A percentile compares a stretch with the other conserved stretches of the same genome.
Evolutionary conservation across 75 land plant species (phyloP).

Genomic region (Gnetum montanum): DNA sequence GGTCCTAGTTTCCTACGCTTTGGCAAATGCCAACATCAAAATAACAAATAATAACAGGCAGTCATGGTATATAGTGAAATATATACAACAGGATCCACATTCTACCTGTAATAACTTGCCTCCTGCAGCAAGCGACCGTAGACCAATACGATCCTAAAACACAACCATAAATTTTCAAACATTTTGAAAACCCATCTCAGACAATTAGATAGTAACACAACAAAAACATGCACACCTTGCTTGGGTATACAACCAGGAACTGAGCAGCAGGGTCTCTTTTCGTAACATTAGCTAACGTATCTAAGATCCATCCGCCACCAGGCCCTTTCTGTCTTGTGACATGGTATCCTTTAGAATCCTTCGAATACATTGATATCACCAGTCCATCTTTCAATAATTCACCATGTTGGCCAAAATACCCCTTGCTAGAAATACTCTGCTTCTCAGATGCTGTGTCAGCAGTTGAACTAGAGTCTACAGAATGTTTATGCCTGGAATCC

Average conservation of each 20-base stretch:
- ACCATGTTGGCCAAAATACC: conserved; percentile 21
- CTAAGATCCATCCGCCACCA: conserved; percentile 94
- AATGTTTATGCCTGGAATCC: conserved; percentile 48
- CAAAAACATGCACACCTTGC: conserved; percentile 42
- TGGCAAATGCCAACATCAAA: too few relatives aligned
- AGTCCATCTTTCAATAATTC: conserved; percentile 76
- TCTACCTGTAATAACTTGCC: conserved; percentile 93
- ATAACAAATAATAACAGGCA: too few relatives aligned
- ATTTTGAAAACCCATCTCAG: neutral
- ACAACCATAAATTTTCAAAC: neutral
- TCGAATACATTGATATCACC: conserved; percentile 68
- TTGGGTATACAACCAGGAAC: conserved; percentile 73
- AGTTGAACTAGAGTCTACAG: conserved; percentile 15
- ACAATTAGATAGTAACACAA: neutral
- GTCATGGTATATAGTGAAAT: too few relatives aligned
- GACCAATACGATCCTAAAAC: conserved; percentile 82
- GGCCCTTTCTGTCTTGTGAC: conserved; percentile 80
- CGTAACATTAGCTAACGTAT: conserved; percentile 75
- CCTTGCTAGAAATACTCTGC: conserved; percentile 12
- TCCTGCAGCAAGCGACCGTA: conserved; percentile 94
- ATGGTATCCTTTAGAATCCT: conserved; percentile 61
- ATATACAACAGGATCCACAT: too few relatives aligned
- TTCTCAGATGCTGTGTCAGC: conserved; percentile 30
- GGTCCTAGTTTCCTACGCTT: too few relatives aligned
- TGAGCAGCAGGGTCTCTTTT: conserved; percentile 95